A percentile compares a stretch with the other conserved stretches of the same genome.
These are phyloP conservation scores for Leishmania tropica DNA, from an alignment of 208 protist genomes.

Conservation along the genomic window DNA sequence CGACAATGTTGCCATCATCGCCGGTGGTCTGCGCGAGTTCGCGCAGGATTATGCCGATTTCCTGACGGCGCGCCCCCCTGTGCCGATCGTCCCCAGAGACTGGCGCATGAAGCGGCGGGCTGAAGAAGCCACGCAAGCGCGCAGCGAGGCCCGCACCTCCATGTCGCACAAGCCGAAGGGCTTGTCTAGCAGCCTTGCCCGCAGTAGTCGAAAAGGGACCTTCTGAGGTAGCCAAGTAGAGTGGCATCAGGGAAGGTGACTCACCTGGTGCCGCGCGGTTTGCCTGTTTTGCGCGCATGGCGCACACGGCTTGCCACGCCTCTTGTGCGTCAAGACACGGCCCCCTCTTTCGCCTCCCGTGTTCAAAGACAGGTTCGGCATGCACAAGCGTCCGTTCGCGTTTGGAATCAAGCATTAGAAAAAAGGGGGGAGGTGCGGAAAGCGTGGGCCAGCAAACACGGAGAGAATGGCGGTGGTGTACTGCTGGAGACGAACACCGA, in stretches of 20 bases:
- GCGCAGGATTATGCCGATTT: slow-evolving; percentile 72
- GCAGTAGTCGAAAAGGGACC: slow-evolving; percentile 26
- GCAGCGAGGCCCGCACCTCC: slow-evolving; percentile 72
- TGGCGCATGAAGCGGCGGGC: slow-evolving; percentile 68
- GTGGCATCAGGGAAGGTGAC: background rate
- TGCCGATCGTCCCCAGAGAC: slow-evolving; percentile 74
- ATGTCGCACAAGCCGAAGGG: slow-evolving; percentile 85
- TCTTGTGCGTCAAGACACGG: background rate
- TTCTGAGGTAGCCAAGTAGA: slow-evolving; percentile 7
- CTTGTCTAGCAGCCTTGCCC: slow-evolving; percentile 80
- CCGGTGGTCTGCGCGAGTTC: slow-evolving; percentile 85
- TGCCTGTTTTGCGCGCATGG: background rate
- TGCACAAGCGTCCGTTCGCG: too few species aligned
- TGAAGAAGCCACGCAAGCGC: slow-evolving; percentile 61
- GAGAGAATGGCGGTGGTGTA: background rate
- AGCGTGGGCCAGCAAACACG: background rate
- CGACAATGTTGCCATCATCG: slow-evolving; percentile 85
- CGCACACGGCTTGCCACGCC: too few species aligned
- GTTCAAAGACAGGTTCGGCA: too few species aligned
- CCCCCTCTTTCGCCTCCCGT: background rate
- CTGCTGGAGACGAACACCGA: background rate
- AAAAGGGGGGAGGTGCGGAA: background rate
- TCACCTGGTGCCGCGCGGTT: too few species aligned
- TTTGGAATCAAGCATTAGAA: background rate
- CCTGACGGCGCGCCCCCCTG: slow-evolving; percentile 59